phyloP scores from a whole-genome alignment of 2,329 filamentous ascomycete species.

The Alternaria sp. region DNA sequence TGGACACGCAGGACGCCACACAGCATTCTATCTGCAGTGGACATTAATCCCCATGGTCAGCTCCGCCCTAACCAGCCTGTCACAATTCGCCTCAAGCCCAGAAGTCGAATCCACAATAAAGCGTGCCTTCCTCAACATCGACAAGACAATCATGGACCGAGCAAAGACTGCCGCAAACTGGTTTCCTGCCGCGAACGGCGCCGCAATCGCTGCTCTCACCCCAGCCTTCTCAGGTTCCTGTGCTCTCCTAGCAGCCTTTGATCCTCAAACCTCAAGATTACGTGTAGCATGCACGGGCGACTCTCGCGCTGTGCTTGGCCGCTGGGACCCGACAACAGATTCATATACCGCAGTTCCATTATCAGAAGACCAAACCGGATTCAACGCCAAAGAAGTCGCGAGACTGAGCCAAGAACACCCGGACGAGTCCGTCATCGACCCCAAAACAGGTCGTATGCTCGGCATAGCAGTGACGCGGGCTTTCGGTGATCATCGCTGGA shows the following conservation, averaged over 20 bases:
- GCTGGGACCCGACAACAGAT: constrained; percentile 52
- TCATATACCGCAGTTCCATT: constrained; percentile 64
- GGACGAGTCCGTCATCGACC: constrained; percentile 65
- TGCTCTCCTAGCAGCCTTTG: constrained; percentile 69
- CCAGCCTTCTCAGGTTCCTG: constrained; percentile 65
- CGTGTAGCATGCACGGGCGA: constrained; percentile 73
- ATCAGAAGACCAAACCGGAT: constrained; percentile 72
- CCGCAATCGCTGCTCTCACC: constrained; percentile 40
- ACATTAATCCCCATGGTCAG: constrained; percentile 57
- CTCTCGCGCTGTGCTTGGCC: constrained; percentile 70
- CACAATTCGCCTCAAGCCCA: constrained; percentile 51
- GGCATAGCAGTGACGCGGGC: constrained; percentile 70
- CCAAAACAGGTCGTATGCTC: constrained; percentile 65
- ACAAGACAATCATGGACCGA: constrained; percentile 62
- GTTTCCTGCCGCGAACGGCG: constrained; percentile 44
- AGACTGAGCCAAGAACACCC: constrained; percentile 68
- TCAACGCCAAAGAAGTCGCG: constrained; percentile 65
- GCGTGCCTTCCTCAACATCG: constrained; percentile 64
- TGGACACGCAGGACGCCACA: constrained; percentile 60
- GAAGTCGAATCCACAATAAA: constrained; percentile 65
- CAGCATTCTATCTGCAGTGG: constrained; percentile 51
- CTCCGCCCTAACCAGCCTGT: constrained; percentile 43
- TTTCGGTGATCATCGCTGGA: constrained; percentile 74
- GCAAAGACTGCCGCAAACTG: constrained; percentile 52
- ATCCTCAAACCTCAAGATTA: constrained; percentile 61